Evolutionary conservation across 2,329 filamentous ascomycete species (phyloP).

Genomic region (Verruconis gallopava): DNA sequence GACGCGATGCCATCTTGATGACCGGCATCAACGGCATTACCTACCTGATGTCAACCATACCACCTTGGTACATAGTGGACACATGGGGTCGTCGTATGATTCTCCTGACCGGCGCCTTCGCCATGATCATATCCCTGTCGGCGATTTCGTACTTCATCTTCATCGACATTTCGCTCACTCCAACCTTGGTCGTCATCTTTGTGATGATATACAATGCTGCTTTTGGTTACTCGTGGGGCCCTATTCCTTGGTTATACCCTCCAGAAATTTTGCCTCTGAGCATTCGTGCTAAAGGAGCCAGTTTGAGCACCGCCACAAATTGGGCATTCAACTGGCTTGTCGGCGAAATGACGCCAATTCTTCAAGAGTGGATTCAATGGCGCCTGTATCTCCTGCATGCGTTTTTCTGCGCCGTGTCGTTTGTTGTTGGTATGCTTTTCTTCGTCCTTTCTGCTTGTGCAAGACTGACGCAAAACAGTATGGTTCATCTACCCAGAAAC

Average conservation of each 20-base stretch:
- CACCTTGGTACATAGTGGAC: slow-evolving; percentile 95
- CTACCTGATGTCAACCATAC: slow-evolving; percentile 83
- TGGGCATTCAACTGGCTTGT: slow-evolving; percentile 99
- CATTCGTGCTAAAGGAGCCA: slow-evolving; percentile 93
- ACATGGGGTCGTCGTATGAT: slow-evolving; percentile 81
- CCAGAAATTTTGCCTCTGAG: slow-evolving; percentile 96
- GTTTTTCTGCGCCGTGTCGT: slow-evolving; percentile 91
- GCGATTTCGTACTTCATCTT: slow-evolving; percentile 92
- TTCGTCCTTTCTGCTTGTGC: slow-evolving; percentile 12
- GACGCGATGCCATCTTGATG: slow-evolving; percentile 86
- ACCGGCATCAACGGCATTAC: slow-evolving; percentile 90
- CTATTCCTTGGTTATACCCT: slow-evolving; percentile 95
- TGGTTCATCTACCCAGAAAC: slow-evolving; percentile 98
- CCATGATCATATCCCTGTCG: slow-evolving; percentile 80
- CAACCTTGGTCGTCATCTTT: slow-evolving; percentile 75
- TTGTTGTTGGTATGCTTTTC: slow-evolving; percentile 71
- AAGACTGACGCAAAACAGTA: slow-evolving; percentile 42
- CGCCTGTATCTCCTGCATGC: slow-evolving; percentile 88
- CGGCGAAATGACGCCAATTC: slow-evolving; percentile 82
- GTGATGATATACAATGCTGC: slow-evolving; percentile 98
- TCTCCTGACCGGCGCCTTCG: slow-evolving; percentile 73
- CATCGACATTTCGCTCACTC: slow-evolving; percentile 67
- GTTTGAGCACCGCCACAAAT: slow-evolving; percentile 88
- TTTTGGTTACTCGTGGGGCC: slow-evolving; percentile 95
- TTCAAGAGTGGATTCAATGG: slow-evolving; percentile 89